Conservation (phyloP, 345 rosid genomes). For the Alliaria petiolata region DNA sequence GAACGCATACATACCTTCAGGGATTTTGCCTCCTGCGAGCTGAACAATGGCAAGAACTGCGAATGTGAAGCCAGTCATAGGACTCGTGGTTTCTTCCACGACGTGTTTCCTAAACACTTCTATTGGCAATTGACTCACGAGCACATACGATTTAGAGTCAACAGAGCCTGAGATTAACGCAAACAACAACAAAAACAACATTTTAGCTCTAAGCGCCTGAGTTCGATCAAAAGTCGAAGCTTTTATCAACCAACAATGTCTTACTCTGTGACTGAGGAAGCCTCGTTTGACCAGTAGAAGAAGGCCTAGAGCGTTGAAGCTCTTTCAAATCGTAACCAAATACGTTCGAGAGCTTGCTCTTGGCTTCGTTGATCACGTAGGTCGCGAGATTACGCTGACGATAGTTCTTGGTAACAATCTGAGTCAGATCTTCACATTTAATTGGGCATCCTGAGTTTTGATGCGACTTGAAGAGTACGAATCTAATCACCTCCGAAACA, state of each 20-base stretch:
- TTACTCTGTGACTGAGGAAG: conserved; percentile 56
- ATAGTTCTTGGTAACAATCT: conserved; percentile 72
- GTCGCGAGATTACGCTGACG: conserved; percentile 62
- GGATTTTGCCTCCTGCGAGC: conserved; percentile 78
- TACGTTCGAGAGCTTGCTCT: conserved; percentile 50
- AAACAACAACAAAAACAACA: not conserved
- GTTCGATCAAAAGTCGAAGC: not conserved
- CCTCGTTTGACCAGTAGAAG: conserved; percentile 47
- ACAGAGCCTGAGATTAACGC: conserved; percentile 33
- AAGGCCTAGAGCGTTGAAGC: conserved; percentile 66
- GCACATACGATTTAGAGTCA: conserved; percentile 76
- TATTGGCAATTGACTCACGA: conserved; percentile 65
- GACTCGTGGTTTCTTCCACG: conserved; percentile 54
- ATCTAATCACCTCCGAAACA: conserved; percentile 81
- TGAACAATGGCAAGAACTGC: conserved; percentile 68
- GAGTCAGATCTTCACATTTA: conserved; percentile 86
- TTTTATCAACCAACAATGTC: not conserved
- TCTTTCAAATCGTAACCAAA: conserved; percentile 82
- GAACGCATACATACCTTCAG: conserved; percentile 59
- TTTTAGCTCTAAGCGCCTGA: not conserved
- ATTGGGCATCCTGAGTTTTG: conserved; percentile 81
- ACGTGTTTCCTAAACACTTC: conserved; percentile 59
- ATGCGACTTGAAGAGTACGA: conserved; percentile 68
- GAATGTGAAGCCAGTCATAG: conserved; percentile 70
- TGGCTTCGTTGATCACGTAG: conserved; percentile 64